Base-by-base conservation (phyloP, 441 rosid genomes). In the Populus hybrid region DNA sequence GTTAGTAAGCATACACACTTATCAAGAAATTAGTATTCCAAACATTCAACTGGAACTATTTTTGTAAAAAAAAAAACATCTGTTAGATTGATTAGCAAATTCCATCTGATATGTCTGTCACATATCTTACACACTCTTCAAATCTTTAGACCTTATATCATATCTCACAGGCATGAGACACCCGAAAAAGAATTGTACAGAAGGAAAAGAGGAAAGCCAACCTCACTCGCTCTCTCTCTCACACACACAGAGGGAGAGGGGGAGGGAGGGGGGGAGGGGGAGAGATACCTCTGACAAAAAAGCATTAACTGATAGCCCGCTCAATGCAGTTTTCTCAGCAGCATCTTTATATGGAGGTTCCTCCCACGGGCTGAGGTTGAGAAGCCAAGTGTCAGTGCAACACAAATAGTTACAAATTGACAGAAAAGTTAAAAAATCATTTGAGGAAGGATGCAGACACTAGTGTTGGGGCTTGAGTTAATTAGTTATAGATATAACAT, bases 261-360 rank as follows among this genome's bases (percentile, higher is more conserved):
- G 18, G 57, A 23, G 7, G 67, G 63, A 26, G 63, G 21, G 63
- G 2, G 3, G 6, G 8, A 67, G 28, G 24, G 63, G 28, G 8
- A 67, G 63, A 32, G 78, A 74, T 91, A 95, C 98, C 98, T 83
- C 76, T 67, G 97, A 93, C 81, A 93, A 76, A 86, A 91, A 94
- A 72, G 91, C 92, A 85, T 88, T 83, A 69, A 84, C 83, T 23
- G 97, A 87, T 61, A 91, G 81, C 72, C 92, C 96, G 70, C 89
- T 92, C 80, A 86, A 59, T 5, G 86, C 92, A 82, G 88, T 88
- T 88, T 79, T 83, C 84, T 88, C 91, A 12, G 76, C 85, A 42
- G 92, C 93, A 82, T 92, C 89, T 75, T 85, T 88, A 81, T 94
- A 93, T 67, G 94, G 98, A 79, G 90, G 86, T 81, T 87, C 93